Evolutionary conservation across 2,329 filamentous ascomycete species (phyloP).

Genomic region (Colletotrichum phormii): DNA sequence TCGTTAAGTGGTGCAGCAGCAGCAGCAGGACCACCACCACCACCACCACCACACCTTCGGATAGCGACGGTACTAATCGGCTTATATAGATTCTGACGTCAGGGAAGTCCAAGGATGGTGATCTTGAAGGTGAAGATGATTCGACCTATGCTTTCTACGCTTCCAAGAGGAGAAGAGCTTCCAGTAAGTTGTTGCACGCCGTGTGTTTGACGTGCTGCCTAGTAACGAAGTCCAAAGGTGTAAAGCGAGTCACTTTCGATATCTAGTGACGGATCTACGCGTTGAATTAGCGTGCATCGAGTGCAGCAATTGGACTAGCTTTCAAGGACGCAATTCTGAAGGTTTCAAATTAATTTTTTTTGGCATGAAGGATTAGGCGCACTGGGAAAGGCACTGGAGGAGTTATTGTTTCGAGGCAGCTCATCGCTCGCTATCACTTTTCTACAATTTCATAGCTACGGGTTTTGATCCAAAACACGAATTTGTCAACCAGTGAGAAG

Average conservation of each 20-base stretch:
- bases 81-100: slow-evolving; percentile 31
- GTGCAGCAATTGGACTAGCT: too few species aligned
- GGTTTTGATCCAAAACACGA: too few species aligned
- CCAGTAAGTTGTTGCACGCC: slow-evolving; percentile 28
- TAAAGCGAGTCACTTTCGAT: slow-evolving; percentile 34
- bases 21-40: background rate
- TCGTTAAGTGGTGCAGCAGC: background rate
- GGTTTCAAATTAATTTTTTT: too few species aligned
- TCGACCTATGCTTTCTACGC: slow-evolving; percentile 37
- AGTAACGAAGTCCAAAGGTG: background rate
- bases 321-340: too few species aligned
- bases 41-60: background rate
- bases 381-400: too few species aligned
- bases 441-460: too few species aligned
- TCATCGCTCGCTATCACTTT: too few species aligned
- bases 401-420: too few species aligned
- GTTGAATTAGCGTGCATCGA: too few species aligned
- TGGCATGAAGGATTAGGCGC: too few species aligned
- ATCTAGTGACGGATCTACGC: background rate
- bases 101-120: slow-evolving; percentile 20
- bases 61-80: background rate
- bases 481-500: too few species aligned
- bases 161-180: slow-evolving; percentile 29
- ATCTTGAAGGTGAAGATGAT: slow-evolving; percentile 33
- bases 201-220: background rate